Evolutionary conservation across 768 basidiomycete genomes (phyloP), one percentile per base, ranked within the genome.

Genomic region (Kwoniella europaea): DNA sequence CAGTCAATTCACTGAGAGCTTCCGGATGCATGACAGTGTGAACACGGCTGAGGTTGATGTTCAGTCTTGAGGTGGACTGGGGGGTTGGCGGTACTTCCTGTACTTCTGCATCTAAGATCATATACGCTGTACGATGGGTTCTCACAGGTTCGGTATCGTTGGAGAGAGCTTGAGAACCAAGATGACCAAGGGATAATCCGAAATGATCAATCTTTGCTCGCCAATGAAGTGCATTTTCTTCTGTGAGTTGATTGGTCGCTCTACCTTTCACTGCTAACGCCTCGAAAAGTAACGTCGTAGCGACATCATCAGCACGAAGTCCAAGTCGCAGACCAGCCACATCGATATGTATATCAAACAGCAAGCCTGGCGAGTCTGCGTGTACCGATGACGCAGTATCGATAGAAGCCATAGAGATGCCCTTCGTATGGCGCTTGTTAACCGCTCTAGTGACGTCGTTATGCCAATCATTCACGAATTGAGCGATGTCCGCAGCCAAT

Each of bases 1-100:
- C 95, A 16, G 91, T 92, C 9, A 98, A 85, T 79, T 96, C 92
- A 22, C 91, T 91, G 62, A 98, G 90, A 0, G 96, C 95, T 73
- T 92, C 92, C 10, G 95, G 91, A 81, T 94, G 94, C 91, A 97
- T 90, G 43, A 96, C 91, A 1, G 95, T 94, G 77, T 98, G 93
- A 2, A 93, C 89, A 82, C 91, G 92, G 9, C 88, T 88, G 24
- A 95, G 83, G 1, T 85, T 82, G 41, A 94, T 70, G 44, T 89
- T 85, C 1, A 86, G 69, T n/a, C 76, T 76, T 15, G 79, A 74
- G 2, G 76, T 54, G 2, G 65, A 53, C 3, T 60, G 69, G 3
- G 63, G 42, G 16, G 72, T 62, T 20, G 70, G 61, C 10, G 75
- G 78, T 27, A 68, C 44, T 56, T 81, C 78, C 20, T 76, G 74